Evolutionary conservation across 2,329 filamentous ascomycete species (phyloP).

Genomic region (Venturia aucupariae): DNA sequence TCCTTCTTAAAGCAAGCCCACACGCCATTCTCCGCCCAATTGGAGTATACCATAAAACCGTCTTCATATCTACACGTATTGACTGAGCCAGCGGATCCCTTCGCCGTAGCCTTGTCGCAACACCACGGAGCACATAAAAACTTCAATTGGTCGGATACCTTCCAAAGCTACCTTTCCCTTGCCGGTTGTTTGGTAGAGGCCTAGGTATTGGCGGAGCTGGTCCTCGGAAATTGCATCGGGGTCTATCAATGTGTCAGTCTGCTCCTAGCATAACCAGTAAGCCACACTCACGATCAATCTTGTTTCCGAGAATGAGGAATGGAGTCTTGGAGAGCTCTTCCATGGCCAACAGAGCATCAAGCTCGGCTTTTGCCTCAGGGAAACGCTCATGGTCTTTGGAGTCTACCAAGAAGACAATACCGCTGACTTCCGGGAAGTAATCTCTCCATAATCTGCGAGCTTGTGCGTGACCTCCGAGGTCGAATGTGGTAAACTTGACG

Average conservation of each 20-base stretch:
- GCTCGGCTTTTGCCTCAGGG: constrained; percentile 88
- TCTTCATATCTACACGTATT: constrained; percentile 27
- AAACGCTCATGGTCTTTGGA: constrained; percentile 96
- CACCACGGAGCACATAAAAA: constrained; percentile 47
- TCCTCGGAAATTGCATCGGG: constrained; percentile 93
- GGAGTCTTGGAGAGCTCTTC: constrained; percentile 94
- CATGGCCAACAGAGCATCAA: constrained; percentile 79
- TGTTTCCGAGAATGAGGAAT: constrained; percentile 95
- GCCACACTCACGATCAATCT: constrained; percentile 63
- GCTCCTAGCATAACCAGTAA: background rate
- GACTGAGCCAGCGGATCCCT: constrained; percentile 34
- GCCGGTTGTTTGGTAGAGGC: constrained; percentile 90
- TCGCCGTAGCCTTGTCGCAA: constrained; percentile 28
- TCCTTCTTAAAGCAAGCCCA: background rate
- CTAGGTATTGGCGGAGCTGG: constrained; percentile 76
- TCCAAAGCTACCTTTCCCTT: constrained; percentile 91
- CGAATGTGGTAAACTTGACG: constrained; percentile 86
- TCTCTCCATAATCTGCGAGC: constrained; percentile 93
- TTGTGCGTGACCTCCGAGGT: constrained; percentile 65
- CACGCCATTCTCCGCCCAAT: background rate
- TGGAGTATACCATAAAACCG: background rate
- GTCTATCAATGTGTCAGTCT: constrained; percentile 32
- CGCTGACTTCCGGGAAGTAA: constrained; percentile 92
- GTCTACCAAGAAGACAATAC: constrained; percentile 93
- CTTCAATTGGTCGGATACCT: constrained; percentile 88